Base-by-base conservation (phyloP, 2,329 filamentous ascomycete genomes). In the Alternaria brassicicola region DNA sequence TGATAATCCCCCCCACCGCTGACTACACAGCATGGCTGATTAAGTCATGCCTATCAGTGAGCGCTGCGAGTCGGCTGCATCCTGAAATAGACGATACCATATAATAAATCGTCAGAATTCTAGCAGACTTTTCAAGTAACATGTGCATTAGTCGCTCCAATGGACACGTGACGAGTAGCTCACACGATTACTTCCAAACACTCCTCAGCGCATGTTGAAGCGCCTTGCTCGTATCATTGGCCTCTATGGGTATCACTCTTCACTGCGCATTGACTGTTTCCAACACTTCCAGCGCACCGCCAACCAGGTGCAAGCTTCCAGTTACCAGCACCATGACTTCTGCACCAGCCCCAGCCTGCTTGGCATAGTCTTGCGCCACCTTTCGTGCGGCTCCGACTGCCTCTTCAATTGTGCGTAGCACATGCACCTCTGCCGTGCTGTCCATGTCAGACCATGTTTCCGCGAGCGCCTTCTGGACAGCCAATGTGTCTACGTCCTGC, bases 221-320 rank as follows among this genome's bases (percentile, higher is more conserved):
- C 65, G 60, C 57, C 26, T 45, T 8, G n/a, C 15, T 54, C 30
- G 57, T n/a, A 31, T 38, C 13, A 23, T 8, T 26, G 39, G 23
- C 26, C 41, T 61, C 51, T 53, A 59, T 63, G 65, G 65, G 62
- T 68, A 68, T 67, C 62, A 45, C 52, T 36, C 48, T 19, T 38
- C 45, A 47, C 49, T 66, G 60, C 25, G 52, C 33, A 17, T 49
- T 57, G 26, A 54, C 57, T 6, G 68, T 73, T 65, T 90, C 91
- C 57, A 96, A 76, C 1, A 90, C 87, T 74, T 90, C 88, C 51
- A 96, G 80, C 43, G 93, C 81, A 10, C 90, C 91, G 7, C 93
- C 92, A 1, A 93, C 92, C 36, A 97, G 82, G 81, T 96, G 90
- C 70, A 96, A 79, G 74, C 92, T 96, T 2, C 93, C 93, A 13